phyloP scores from a whole-genome alignment of 2,329 filamentous ascomycete species.

The Fusarium dimerum region DNA sequence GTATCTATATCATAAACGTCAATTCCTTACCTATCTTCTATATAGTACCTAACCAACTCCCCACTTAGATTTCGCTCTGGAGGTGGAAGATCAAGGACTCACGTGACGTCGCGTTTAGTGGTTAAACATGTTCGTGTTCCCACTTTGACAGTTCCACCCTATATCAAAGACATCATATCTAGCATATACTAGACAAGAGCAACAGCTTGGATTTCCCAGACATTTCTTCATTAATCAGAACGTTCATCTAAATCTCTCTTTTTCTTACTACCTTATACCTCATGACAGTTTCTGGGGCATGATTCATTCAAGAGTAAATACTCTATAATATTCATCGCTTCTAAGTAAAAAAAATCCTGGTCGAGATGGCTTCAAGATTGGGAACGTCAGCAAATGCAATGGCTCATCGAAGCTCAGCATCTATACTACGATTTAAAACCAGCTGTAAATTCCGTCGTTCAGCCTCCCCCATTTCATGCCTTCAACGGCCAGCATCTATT shows the following conservation, averaged over 20 bases:
- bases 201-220: not conserved
- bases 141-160: not conserved
- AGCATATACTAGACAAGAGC: not conserved
- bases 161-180: not conserved
- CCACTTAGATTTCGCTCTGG: too few species aligned
- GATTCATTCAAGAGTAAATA: not conserved
- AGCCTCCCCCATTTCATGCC: not conserved
- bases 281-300: too few species aligned
- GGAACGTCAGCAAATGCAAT: not conserved
- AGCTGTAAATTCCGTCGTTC: not conserved
- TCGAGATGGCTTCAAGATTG: not conserved
- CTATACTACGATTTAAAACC: not conserved
- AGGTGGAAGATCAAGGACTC: not conserved
- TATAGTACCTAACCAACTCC: too few species aligned
- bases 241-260: not conserved
- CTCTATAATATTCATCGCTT: not conserved
- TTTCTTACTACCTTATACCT: too few species aligned
- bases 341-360: too few species aligned
- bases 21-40: too few species aligned
- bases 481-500: not conserved
- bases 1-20: too few species aligned
- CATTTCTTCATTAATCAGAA: not conserved
- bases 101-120: slow-evolving; percentile 19
- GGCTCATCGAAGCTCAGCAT: not conserved
- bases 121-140: slow-evolving; percentile 5